Evolutionary conservation across 257 asterid genomes (phyloP).

Genomic region (Craterostigma plantagineum): DNA sequence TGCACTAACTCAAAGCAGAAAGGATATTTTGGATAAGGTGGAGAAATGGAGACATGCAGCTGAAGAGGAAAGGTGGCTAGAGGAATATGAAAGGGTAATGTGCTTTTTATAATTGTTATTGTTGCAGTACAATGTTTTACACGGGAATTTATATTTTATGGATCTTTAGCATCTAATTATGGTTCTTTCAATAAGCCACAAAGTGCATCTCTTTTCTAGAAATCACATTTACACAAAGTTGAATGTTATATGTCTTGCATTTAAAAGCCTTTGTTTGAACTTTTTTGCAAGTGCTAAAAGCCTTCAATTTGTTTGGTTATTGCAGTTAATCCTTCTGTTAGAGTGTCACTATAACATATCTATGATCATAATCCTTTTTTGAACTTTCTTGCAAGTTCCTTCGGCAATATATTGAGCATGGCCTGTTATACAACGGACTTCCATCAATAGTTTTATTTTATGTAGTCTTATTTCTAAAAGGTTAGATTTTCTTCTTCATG

Average conservation of each 20-base stretch:
- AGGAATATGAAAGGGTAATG: conserved; percentile 71
- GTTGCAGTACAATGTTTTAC: conserved; percentile 1
- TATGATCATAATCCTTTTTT: no score
- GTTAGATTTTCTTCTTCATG: conserved; percentile 10
- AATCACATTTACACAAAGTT: not conserved
- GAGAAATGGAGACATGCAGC: conserved; percentile 68
- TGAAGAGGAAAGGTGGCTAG: conserved; percentile 76
- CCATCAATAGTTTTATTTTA: conserved; percentile 1
- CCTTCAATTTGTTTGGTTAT: no score
- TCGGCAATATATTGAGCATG: no score
- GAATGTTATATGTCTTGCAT: no score
- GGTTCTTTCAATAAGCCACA: conserved; percentile 6
- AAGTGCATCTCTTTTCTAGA: not conserved
- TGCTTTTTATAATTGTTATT: not conserved
- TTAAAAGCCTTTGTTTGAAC: no score
- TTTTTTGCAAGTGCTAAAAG: no score
- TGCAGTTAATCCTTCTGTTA: no score
- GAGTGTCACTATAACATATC: no score
- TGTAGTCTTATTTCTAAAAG: conserved; percentile 2
- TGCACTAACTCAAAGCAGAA: conserved; percentile 62
- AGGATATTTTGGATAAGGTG: conserved; percentile 66
- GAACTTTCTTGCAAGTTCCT: no score
- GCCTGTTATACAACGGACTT: not conserved
- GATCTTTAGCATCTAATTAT: conserved; percentile 2
- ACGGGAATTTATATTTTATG: not conserved